Evolutionary conservation across 495 filamentous ascomycete genomes (phyloP), one percentile per base, ranked within the genome.

Genomic region (Lepraria neglecta): DNA sequence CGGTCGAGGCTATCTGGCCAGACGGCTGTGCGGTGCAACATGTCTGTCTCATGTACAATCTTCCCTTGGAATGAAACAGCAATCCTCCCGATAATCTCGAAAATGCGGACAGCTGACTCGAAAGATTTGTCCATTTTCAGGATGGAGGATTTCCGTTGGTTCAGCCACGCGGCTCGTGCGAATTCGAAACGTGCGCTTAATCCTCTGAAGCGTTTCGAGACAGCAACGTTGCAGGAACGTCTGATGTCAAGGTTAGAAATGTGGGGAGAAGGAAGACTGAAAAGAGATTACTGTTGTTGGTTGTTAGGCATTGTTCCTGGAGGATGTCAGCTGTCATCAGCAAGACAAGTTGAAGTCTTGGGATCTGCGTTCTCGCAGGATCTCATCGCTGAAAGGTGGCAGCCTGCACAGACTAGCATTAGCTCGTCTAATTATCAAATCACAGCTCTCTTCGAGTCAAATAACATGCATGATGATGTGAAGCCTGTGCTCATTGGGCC

Each of bases 171-270:
- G 51, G 51, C 51, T 54, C 51, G 30, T 35, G 3, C 51, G 5
- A 38, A 3, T 38, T n/a, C n/a, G 28, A 54, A 54, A 54, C 51
- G 31, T 12, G 30, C 31, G 51, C 51, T 7, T 35, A 33, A 35
- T 51, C 51, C 28, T 54, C 19, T 15, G 51, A 35, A 14, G n/a
- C 31, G 51, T 33, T 54, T 54, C 51, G 35, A 38, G n/a, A 5
- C 6, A 21, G 5, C 3, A 33, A 33, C 14, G 28, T 52, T 52
- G 31, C 48, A 52, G 35, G 35, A 38, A 38, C 35, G 35, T 38
- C 33, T 38, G 33, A 38, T 38, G 33, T 38, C 35, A 38, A 38
- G 35, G 14, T 54, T 30, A 14, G 31, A 38, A 4, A 54, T 4
- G 6, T 19, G 6, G 9, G 30, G 10, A 17, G n/a, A 9, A 54